Evolutionary conservation across 331 rosid genomes (phyloP), one percentile per base, ranked within the genome.

Genomic region (Malus hybrid): DNA sequence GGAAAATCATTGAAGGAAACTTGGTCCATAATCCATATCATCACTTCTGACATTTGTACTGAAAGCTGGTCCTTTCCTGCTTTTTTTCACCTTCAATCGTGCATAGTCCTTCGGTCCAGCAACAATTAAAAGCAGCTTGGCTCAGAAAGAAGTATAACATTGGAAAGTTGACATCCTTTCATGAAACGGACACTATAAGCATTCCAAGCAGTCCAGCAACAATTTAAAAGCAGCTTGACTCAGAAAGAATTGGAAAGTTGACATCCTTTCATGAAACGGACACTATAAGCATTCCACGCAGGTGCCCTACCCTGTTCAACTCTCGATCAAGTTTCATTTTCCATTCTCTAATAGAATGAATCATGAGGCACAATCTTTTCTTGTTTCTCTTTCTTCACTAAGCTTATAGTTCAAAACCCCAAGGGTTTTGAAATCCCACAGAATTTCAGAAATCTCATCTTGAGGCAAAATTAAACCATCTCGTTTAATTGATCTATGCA

Each of bases 351-450:
- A 72, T 4, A 14, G 56, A 34, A 81, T 58, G 18, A 72, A 61
- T 48, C 67, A 33, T 18, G 76, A 1, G 30, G 8, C 33, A 52
- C 34, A 29, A 71, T 77, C 82, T 9, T 58, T 52, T 61, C 80
- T 81, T 67, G 63, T 30, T 81, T 78, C 78, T 36, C 67, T 87
- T 81, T 82, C 88, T 42, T 53, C 74, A 24, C 78, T 72, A 55
- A 66, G 68, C 72, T 32, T 81, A 79, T 82, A 84, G 74, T 82
- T 83, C 24, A 76, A 71, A 70, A 82, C 85, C 55, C 96, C 96
- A 13, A 79, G 81, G 29, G 89, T 86, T 81, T 93, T 93, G 71
- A 86, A 93, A 36, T 89, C 82, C 97, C 97, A 91, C 62, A 93
- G 85, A 75, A 81, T 85, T 70, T 88, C 91, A 65, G 94, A 86